Conservation (phyloP, 257 asterid genomes). For the Cynanchum wilfordii region DNA sequence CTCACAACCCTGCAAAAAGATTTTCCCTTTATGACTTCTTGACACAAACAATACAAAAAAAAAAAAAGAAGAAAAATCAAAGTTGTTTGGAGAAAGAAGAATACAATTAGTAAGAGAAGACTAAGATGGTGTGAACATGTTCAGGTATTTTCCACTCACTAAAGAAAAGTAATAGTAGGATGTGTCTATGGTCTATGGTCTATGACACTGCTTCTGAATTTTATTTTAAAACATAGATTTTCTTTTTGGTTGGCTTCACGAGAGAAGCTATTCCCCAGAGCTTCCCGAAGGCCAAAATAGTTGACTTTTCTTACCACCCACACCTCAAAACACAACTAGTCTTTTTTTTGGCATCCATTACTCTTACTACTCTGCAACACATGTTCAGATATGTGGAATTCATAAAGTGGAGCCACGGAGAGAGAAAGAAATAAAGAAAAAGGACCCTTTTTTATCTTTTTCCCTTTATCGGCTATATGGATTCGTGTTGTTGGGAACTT, state of each 20-base stretch:
- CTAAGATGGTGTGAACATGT: slow-evolving; percentile 26
- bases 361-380: slow-evolving; percentile 18
- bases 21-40: slow-evolving; percentile 6
- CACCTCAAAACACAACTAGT: background rate
- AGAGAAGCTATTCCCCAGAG: slow-evolving; percentile 31
- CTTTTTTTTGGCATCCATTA: background rate
- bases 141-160: background rate
- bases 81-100: background rate
- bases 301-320: slow-evolving; percentile 30
- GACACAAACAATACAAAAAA: background rate
- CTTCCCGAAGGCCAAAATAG: slow-evolving; percentile 22
- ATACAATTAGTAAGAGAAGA: background rate
- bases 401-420: too few species aligned
- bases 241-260: slow-evolving; percentile 38
- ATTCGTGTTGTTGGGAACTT: too few species aligned
- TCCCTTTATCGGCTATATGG: too few species aligned
- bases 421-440: background rate
- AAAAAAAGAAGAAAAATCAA: background rate
- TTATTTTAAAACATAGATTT: slow-evolving; percentile 14
- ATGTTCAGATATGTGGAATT: background rate
- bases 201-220: slow-evolving; percentile 6
- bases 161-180: background rate
- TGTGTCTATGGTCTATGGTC: too few species aligned
- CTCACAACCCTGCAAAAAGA: background rate
- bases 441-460: too few species aligned